Conservation (phyloP, 305 asterid genomes). For the Fraxinus xanthoxyloides region DNA sequence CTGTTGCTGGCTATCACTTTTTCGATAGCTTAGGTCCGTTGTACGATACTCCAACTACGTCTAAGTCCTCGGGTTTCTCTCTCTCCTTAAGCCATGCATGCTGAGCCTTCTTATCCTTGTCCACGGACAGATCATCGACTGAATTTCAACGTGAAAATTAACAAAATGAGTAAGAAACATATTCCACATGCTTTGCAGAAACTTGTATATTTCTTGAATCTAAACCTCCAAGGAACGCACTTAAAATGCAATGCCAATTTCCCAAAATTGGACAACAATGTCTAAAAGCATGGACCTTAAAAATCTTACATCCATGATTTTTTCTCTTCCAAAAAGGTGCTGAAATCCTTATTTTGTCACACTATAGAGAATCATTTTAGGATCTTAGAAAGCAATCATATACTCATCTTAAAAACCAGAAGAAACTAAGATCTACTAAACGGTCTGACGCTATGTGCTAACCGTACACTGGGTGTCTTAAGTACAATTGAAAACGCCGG, state of each 20-base stretch:
- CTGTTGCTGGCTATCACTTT: conserved; percentile 23
- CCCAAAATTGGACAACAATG: no score
- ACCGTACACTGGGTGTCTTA: background rate
- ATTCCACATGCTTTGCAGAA: no score
- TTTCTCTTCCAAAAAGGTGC: no score
- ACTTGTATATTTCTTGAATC: no score
- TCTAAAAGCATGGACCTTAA: no score
- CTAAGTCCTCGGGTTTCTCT: conserved; percentile 61
- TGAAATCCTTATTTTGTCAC: no score
- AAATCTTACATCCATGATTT: no score
- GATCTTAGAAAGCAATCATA: background rate
- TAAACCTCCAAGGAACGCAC: no score
- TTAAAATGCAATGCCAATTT: no score
- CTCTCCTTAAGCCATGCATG: conserved; percentile 79
- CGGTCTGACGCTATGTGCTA: background rate
- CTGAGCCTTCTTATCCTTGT: conserved; percentile 35
- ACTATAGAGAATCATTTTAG: background rate
- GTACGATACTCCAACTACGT: conserved; percentile 48
- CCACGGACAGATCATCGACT: conserved; percentile 27
- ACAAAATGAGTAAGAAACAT: no score
- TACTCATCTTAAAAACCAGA: background rate
- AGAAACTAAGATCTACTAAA: no score
- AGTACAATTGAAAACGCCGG: background rate
- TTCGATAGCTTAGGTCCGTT: conserved; percentile 61
- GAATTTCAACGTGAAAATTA: background rate